Percentiles rank a stretch among this genome's conserved stretches.
phyloP scores from a whole-genome alignment of 1,284 basidiomycete species.

The Pseudozyma pruni region DNA sequence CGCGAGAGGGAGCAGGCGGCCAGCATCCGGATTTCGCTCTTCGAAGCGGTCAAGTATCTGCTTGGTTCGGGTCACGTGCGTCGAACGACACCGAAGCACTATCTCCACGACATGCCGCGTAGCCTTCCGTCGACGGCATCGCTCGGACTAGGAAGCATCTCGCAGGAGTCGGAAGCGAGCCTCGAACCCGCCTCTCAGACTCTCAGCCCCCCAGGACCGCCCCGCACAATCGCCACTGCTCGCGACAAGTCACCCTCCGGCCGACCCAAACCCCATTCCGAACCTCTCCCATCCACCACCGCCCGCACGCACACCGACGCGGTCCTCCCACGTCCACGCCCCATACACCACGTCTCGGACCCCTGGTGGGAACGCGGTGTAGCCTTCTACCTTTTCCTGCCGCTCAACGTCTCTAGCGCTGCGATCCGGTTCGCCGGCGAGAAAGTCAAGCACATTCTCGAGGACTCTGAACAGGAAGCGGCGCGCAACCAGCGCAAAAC shows the following conservation, averaged over 20 bases:
- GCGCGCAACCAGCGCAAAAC: constrained; percentile 35
- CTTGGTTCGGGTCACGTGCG: constrained; percentile 46
- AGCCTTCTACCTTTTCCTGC: constrained; percentile 53
- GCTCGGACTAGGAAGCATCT: constrained; percentile 35
- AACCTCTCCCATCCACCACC: not conserved
- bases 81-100: constrained; percentile 32
- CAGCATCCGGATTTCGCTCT: constrained; percentile 44
- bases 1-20: constrained; percentile 54
- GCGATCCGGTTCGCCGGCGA: constrained; percentile 49
- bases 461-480: constrained; percentile 36
- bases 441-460: constrained; percentile 37
- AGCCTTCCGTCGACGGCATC: constrained; percentile 42
- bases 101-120: constrained; percentile 47
- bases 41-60: constrained; percentile 59
- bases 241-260: constrained; percentile 13
- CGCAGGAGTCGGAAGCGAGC: constrained; percentile 9
- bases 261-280: not conserved
- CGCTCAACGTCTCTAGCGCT: constrained; percentile 47
- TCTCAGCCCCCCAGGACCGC: constrained; percentile 9
- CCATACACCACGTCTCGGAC: constrained; percentile 27
- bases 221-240: constrained; percentile 4
- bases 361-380: constrained; percentile 50
- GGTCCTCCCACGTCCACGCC: not conserved
- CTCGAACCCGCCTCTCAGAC: constrained; percentile 10
- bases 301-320: not conserved